These are phyloP conservation scores for Halophytophthora polymorphica DNA, from an alignment of 352 stramenopile species.

Conservation along the genomic window DNA sequence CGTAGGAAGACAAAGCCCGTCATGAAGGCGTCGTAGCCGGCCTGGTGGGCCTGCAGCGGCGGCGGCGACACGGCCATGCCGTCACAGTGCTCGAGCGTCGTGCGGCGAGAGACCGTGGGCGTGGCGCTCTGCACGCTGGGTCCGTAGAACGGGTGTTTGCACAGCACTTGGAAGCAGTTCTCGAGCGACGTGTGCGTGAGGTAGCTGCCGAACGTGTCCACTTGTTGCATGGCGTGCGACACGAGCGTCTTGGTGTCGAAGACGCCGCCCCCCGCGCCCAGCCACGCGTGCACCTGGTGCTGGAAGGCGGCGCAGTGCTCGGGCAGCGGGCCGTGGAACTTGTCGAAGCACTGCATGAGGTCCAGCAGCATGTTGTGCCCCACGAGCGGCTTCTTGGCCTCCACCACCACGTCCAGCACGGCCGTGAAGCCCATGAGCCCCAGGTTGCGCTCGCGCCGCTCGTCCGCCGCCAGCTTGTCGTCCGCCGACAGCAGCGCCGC, in stretches of 20 bases:
- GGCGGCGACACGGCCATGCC: conserved; percentile 12
- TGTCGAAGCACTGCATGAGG: conserved; percentile 76
- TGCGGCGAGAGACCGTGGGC: conserved; percentile 9
- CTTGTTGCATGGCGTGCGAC: conserved; percentile 56
- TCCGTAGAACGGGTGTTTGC: conserved; percentile 67
- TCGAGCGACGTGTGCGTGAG: conserved; percentile 61
- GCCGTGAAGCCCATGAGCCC: conserved; percentile 64
- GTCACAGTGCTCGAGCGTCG: no score
- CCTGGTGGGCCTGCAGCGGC: conserved; percentile 57
- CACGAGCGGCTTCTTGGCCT: conserved; percentile 47
- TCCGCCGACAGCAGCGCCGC: conserved; percentile 31
- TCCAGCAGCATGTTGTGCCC: conserved; percentile 83
- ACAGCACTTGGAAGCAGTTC: conserved; percentile 57
- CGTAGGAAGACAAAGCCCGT: conserved; percentile 74
- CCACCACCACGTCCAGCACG: conserved; percentile 52
- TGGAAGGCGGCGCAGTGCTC: conserved; percentile 54
- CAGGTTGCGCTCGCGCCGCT: conserved; percentile 45
- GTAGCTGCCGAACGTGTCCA: conserved; percentile 56
- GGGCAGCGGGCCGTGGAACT: conserved; percentile 68
- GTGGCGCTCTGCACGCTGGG: conserved; percentile 33
- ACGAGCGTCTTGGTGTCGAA: conserved; percentile 81
- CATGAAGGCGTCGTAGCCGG: conserved; percentile 79
- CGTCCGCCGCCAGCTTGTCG: conserved; percentile 26
- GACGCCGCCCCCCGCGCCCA: conserved; percentile 31
- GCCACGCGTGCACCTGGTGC: conserved; percentile 49